A percentile compares a stretch with the other conserved stretches of the same genome.
Conservation (phyloP, 768 basidiomycete species). For the Obba rivulosa region DNA sequence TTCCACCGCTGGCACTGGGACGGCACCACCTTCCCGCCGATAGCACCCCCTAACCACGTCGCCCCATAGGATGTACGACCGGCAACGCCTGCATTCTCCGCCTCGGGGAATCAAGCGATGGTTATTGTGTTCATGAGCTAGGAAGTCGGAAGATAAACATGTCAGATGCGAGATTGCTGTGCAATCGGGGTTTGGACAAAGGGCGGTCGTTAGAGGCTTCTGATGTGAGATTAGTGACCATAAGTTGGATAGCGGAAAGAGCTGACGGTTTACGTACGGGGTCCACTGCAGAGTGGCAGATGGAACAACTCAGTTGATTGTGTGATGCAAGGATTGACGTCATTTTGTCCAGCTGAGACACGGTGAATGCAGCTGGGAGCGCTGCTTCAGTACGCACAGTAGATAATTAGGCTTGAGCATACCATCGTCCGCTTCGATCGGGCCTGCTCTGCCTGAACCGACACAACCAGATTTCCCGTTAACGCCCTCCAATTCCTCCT, state of each 20-base stretch:
- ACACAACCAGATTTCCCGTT: constrained; percentile 53
- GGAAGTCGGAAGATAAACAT: constrained; percentile 50
- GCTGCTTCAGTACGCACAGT: neutral
- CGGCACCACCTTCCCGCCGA: constrained; percentile 34
- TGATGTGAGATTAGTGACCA: constrained; percentile 19
- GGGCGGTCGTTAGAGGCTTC: constrained; percentile 45
- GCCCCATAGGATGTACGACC: constrained; percentile 59
- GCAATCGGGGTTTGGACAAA: constrained; percentile 52
- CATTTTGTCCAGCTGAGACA: constrained; percentile 43
- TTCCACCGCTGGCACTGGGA: constrained; percentile 22
- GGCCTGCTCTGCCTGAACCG: constrained; percentile 50
- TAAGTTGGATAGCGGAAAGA: constrained; percentile 2
- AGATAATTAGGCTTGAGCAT: constrained; percentile 8
- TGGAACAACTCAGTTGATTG: constrained; percentile 34
- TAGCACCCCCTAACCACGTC: constrained; percentile 62
- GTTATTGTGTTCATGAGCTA: constrained; percentile 17
- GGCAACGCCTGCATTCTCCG: constrained; percentile 50
- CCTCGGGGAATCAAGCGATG: constrained; percentile 52
- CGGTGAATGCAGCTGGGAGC: constrained; percentile 41
- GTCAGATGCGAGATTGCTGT: constrained; percentile 48
- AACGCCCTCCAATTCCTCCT: constrained; percentile 61
- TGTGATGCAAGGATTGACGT: constrained; percentile 34
- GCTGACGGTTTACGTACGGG: constrained; percentile 30
- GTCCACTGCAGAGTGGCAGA: constrained; percentile 40
- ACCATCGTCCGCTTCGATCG: constrained; percentile 60